Base-by-base conservation (phyloP, 2,329 filamentous ascomycete genomes). In the Parastagonospora avenae region DNA sequence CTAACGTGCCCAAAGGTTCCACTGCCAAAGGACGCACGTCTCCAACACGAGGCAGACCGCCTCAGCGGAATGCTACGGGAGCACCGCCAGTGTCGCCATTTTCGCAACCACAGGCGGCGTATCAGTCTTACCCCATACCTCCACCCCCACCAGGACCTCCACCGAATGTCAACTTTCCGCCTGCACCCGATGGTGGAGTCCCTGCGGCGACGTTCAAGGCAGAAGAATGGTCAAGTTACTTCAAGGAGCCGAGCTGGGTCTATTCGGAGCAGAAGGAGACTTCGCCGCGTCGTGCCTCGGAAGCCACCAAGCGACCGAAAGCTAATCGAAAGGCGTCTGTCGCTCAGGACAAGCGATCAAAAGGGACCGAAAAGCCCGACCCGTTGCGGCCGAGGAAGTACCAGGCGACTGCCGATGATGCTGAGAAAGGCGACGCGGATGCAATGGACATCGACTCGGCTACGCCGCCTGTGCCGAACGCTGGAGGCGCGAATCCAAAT, bases 361-460 rank as follows among this genome's bases (percentile, higher is more conserved):
- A 64, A 28, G 59, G 64, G n/a, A 67, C 72, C 15, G 57, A 65
- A 6, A 64, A 73, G 40, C 49, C 57, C 11, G 62, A 63, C 12
- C 43, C 62, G 5, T 60, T 64, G 12, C 64, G 59, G n/a, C 59
- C 65, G 19, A 67, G 63, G 30, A 66, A 63, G 46, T 65, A 65
- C 37, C 70, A 71, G 42, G 63, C 68, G 11, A 67, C 63, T 42
- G 67, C 67, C 43, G 66, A 71, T 45, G 69, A 69, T 31, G 48
- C 51, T 8, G 46, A 30, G 1, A 63, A 55, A 32, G 62, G 58
- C 24, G 67, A 66, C 48, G 67, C 56, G 4, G 75, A 79, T 57
- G 75, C 76, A 0, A 80, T 80, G 78, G 78, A 80, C 42, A 79
- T 80, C 30, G 78, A 80, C 52, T 65, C 71, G 1, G 62, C 68